Evolutionary conservation across 139 green algal species (phyloP).

Genomic region (Ulvella scutata): DNA sequence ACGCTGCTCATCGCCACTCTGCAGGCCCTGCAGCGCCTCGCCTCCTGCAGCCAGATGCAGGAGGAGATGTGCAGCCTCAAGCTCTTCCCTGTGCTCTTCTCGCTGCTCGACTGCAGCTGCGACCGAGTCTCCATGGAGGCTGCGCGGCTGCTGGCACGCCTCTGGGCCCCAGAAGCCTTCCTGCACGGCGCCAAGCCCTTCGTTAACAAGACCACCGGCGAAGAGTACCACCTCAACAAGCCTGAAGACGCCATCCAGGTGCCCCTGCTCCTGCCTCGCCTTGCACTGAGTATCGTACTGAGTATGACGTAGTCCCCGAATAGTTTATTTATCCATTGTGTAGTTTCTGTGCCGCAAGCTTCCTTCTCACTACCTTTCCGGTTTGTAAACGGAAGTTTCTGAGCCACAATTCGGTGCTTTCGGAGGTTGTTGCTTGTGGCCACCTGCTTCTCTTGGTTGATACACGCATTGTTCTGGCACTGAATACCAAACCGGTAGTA

Average conservation of each 20-base stretch:
- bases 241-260: slow-evolving; percentile 41
- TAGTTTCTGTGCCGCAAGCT: no score
- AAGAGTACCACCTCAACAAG: slow-evolving; percentile 7
- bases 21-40: slow-evolving; percentile 58
- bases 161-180: slow-evolving; percentile 42
- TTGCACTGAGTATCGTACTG: no score
- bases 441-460: no score
- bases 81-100: slow-evolving; percentile 26
- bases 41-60: slow-evolving; percentile 13
- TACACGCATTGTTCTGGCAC: no score
- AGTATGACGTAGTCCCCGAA: no score
- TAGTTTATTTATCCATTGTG: no score
- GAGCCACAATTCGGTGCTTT: no score
- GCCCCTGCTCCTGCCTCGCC: slow-evolving; percentile 27
- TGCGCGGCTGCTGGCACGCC: slow-evolving; percentile 42
- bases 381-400: no score
- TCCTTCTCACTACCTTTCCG: no score
- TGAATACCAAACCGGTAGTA: no score
- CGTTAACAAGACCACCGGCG: background rate
- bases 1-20: slow-evolving; percentile 28
- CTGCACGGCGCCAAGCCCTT: slow-evolving; percentile 5
- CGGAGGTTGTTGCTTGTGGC: no score
- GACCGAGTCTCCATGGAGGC: slow-evolving; percentile 55
- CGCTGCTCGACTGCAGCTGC: slow-evolving; percentile 29
- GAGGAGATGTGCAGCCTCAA: slow-evolving; percentile 11